These are phyloP conservation scores for Hypholoma fasciculare DNA, from an alignment of 768 basidiomycete genomes.

Conservation along the genomic window DNA sequence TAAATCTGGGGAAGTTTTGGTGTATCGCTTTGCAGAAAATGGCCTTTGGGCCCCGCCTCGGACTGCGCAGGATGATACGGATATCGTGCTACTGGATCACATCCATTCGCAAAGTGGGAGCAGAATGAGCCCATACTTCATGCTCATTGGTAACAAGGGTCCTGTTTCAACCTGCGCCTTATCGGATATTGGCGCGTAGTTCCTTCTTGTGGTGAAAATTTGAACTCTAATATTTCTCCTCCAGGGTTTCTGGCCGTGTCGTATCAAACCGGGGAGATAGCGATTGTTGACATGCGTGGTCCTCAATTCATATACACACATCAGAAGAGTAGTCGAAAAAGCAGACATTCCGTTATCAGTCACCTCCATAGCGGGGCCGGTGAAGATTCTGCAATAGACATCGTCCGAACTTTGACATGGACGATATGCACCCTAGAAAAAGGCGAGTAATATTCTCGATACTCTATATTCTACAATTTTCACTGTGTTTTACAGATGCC, in stretches of 20 bases:
- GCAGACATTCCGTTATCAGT: constrained; percentile 33
- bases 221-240: neutral
- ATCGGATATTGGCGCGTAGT: constrained; percentile 67
- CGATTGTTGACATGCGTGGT: constrained; percentile 73
- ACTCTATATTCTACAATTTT: constrained; percentile 1
- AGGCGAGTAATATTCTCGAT: constrained; percentile 34
- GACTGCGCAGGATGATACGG: constrained; percentile 37
- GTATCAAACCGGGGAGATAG: constrained; percentile 57
- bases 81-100: constrained; percentile 56
- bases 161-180: constrained; percentile 56
- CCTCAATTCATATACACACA: constrained; percentile 65
- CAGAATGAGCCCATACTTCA: constrained; percentile 61
- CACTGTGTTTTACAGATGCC: constrained; percentile 32
- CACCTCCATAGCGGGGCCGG: constrained; percentile 15
- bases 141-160: constrained; percentile 50
- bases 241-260: constrained; percentile 79
- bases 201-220: neutral
- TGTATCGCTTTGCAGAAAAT: constrained; percentile 41
- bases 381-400: constrained; percentile 44
- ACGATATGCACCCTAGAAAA: constrained; percentile 55
- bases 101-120: constrained; percentile 36
- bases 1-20: constrained; percentile 54
- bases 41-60: constrained; percentile 14
- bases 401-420: constrained; percentile 64
- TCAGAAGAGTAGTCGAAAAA: constrained; percentile 31